Percentiles rank a stretch among this genome's conserved stretches.
phyloP scores from a whole-genome alignment of 139 green algal genomes.

The Mesotaenium endlicherianum region DNA sequence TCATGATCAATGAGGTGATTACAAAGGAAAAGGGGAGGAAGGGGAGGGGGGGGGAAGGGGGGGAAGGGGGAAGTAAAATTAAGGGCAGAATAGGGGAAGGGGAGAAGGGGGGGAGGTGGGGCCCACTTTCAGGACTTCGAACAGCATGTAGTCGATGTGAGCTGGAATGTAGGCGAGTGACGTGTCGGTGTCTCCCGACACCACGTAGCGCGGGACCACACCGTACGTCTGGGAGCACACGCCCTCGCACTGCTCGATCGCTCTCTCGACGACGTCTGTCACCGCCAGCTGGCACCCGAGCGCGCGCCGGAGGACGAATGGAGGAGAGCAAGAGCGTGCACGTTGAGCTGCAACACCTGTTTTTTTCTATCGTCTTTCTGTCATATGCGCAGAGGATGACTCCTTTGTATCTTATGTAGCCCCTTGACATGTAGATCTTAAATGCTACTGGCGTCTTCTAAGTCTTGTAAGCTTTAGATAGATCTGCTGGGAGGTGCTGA shows the following conservation, averaged over 20 bases:
- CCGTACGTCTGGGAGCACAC: constrained; percentile 82
- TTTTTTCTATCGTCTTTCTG: too few species aligned
- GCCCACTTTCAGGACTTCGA: constrained; percentile 80
- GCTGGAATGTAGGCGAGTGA: constrained; percentile 79
- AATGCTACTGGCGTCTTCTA: too few species aligned
- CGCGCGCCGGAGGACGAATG: background rate
- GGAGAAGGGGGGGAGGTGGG: background rate
- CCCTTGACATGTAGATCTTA: too few species aligned
- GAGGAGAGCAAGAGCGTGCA: background rate
- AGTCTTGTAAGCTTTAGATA: too few species aligned
- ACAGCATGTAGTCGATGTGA: constrained; percentile 92
- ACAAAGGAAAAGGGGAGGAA: background rate
- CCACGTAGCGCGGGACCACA: constrained; percentile 64
- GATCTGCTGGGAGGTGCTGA: too few species aligned
- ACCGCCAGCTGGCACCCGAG: constrained; percentile 61
- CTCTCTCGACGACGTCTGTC: background rate
- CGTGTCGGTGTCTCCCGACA: constrained; percentile 61
- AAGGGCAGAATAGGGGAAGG: background rate
- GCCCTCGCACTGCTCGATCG: constrained; percentile 49
- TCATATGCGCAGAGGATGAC: too few species aligned
- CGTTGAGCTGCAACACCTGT: too few species aligned
- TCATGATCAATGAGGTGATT: background rate
- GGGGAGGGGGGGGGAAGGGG: background rate
- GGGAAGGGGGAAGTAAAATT: background rate
- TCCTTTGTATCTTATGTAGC: too few species aligned